Base-by-base conservation (phyloP, 1,139 yeast species). In the Pneumocystis carinii region DNA sequence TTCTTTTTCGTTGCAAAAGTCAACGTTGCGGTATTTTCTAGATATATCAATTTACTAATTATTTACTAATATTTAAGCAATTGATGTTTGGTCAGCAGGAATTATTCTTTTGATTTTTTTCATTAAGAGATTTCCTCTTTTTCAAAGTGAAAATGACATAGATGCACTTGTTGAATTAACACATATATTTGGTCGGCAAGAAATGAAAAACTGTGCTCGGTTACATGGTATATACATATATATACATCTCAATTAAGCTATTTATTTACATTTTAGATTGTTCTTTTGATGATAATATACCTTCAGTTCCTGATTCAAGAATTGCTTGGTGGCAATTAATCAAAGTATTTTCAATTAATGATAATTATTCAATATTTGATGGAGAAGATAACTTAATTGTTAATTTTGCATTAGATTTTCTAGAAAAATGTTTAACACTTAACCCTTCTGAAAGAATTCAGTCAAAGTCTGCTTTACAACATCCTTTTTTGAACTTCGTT, bases 81-180 rank as follows among this genome's bases (percentile, higher is more conserved):
- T 85, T 55, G 92, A 85, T 72, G 79, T 85, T 17, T 85, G 92
- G 92, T 84, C 89, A 3, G 87, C 86, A 0, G 92, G 90, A 4
- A 83, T 85, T 2, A 84, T 85, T 69, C 80, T 85, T 15, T 74
- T 85, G 64, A 83, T 88, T 41, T 74, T 85, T 59, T 70, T 85
- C 17, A 72, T 83, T 0, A 74, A 89, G 64, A 78, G 87, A 68
- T 78, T 85, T 58, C 66, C 66, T 35, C 61, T 65, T 56, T 68
- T 65, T 56, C 59, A 62, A 32, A 57, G 64, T 3, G 66, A 64
- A 12, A 65, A 65, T 36, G 66, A 65, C 32, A 55, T 62, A 4
- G 63, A 59, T 15, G 66, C 66, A 35, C 48, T 65, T 29, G 59
- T 65, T 14, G 66, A 65, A 48, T 60, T 64, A 3, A 42, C 60